Evolutionary conservation across 768 basidiomycete species (phyloP).

Genomic region (Pleurotus platypus): DNA sequence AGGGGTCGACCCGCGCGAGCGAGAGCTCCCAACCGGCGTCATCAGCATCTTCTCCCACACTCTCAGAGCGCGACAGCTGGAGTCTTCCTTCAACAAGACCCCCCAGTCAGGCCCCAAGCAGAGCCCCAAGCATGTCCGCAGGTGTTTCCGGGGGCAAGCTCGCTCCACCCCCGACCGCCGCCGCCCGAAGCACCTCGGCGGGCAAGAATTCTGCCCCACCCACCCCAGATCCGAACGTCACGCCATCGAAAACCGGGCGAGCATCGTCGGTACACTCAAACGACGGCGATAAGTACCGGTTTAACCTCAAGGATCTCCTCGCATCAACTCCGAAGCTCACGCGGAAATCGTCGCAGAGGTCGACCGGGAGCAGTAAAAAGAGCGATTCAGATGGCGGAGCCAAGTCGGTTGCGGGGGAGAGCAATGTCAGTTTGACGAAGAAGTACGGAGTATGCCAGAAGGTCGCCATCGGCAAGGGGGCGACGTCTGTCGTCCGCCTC

Average conservation of each 20-base stretch:
- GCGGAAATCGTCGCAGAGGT: conserved; percentile 66
- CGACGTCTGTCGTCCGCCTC: conserved; percentile 93
- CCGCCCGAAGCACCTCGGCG: conserved; percentile 13
- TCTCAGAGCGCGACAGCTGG: conserved; percentile 54
- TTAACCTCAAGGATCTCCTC: conserved; percentile 81
- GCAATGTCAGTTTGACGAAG: conserved; percentile 51
- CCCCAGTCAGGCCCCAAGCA: conserved; percentile 45
- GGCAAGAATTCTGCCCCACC: not conserved
- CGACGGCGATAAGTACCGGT: conserved; percentile 63
- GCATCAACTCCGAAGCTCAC: conserved; percentile 66
- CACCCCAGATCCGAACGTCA: not conserved
- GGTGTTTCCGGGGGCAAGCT: conserved; percentile 36
- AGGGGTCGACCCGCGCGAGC: conserved; percentile 22
- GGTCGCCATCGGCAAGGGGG: conserved; percentile 95
- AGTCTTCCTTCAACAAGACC: conserved; percentile 53
- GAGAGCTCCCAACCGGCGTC: conserved; percentile 32
- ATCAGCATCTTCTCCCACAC: conserved; percentile 41
- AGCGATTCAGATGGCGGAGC: conserved; percentile 60
- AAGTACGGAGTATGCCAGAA: conserved; percentile 98
- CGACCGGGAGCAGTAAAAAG: conserved; percentile 57
- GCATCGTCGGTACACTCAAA: conserved; percentile 47
- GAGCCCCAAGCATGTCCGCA: conserved; percentile 47
- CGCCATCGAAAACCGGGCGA: conserved; percentile 27
- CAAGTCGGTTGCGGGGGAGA: conserved; percentile 41
- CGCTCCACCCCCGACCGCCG: conserved; percentile 14